A percentile compares a stretch with the other conserved stretches of the same genome.
These are phyloP conservation scores for Eucalyptus curtisii DNA, from an alignment of 345 rosid genomes.

Conservation along the genomic window DNA sequence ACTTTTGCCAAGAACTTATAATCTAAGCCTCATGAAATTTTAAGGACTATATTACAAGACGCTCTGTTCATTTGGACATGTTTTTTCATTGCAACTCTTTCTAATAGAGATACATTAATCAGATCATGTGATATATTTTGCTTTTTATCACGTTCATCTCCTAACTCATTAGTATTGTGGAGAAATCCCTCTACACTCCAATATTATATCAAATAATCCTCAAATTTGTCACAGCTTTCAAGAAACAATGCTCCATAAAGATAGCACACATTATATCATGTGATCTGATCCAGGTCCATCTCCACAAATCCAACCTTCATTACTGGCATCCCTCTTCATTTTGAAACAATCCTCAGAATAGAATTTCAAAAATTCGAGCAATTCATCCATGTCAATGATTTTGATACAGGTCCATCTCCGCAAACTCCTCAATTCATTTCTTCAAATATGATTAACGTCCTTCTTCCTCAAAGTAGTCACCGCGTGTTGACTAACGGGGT, in stretches of 20 bases:
- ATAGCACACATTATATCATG: neutral
- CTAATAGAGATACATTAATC: no score
- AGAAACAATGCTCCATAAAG: constrained; percentile 2
- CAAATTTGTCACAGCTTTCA: neutral
- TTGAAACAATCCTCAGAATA: neutral
- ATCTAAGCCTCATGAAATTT: no score
- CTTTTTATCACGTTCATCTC: no score
- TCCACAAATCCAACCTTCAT: no score
- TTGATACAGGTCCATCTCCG: neutral
- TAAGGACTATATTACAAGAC: no score
- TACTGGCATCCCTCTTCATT: no score
- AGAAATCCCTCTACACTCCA: constrained; percentile 9
- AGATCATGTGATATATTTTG: no score
- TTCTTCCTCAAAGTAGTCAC: constrained; percentile 1
- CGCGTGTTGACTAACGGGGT: constrained; percentile 4
- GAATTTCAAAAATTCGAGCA: constrained; percentile 1
- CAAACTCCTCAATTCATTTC: neutral
- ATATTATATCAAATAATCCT: constrained; percentile 6
- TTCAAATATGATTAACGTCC: neutral
- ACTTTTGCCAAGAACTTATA: no score
- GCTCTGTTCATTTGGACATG: no score
- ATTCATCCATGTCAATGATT: constrained; percentile 6
- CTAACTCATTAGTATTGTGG: neutral
- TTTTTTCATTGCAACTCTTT: no score
- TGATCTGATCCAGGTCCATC: no score